phyloP scores from a whole-genome alignment of 2,329 filamentous ascomycete species.

The Cercospora brassicicola region DNA sequence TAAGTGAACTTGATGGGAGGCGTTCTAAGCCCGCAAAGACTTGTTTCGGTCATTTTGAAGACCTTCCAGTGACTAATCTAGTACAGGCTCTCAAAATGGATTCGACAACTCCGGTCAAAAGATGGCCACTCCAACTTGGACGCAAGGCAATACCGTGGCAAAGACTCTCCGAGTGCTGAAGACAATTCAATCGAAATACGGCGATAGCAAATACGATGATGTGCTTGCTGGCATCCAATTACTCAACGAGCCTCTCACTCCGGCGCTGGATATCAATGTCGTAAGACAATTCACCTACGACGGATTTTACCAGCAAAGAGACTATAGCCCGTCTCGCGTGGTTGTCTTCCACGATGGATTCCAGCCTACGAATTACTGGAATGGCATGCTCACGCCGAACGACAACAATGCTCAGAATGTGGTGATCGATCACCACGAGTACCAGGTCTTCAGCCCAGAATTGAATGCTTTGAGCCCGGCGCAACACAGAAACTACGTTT shows the following conservation, averaged over 20 bases:
- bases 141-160: conserved; percentile 50
- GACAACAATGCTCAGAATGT: conserved; percentile 56
- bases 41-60: no score
- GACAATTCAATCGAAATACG: conserved; percentile 60
- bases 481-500: conserved; percentile 58
- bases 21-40: no score
- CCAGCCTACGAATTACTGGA: conserved; percentile 57
- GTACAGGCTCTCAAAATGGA: conserved; percentile 55
- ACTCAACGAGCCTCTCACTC: conserved; percentile 58
- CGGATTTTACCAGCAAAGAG: conserved; percentile 49
- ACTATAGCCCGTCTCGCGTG: conserved; percentile 34
- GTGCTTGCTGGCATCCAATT: conserved; percentile 60
- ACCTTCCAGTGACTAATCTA: not conserved
- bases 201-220: conserved; percentile 53
- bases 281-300: conserved; percentile 58
- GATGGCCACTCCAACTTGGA: conserved; percentile 46
- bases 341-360: conserved; percentile 64
- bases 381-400: conserved; percentile 57
- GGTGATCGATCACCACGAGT: conserved; percentile 68
- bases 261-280: conserved; percentile 47
- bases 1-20: not conserved
- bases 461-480: conserved; percentile 53
- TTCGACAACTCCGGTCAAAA: conserved; percentile 63
- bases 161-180: conserved; percentile 59
- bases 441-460: conserved; percentile 61